Evolutionary conservation across 805 yeast genomes (phyloP).

Genomic region (Blastobotrys mokoenaii): DNA sequence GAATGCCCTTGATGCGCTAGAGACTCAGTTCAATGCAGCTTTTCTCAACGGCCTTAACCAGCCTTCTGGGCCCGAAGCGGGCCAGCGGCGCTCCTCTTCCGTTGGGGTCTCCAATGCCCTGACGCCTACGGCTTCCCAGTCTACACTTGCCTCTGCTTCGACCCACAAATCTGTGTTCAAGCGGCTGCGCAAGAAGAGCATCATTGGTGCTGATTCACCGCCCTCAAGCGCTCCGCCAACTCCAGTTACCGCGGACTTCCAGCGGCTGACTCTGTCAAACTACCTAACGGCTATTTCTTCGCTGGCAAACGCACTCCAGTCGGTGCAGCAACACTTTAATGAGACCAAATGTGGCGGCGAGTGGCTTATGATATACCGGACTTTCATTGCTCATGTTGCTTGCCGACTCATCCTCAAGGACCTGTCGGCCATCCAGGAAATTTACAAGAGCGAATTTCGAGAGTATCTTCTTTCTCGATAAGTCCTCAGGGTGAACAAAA

Average conservation of each 20-base stretch:
- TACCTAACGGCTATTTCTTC: slow-evolving; percentile 7
- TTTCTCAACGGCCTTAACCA: slow-evolving; percentile 5
- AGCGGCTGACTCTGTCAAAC: slow-evolving; percentile 2
- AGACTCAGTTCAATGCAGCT: slow-evolving; percentile 6
- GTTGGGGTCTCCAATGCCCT: not conserved
- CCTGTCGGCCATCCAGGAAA: slow-evolving; percentile 7
- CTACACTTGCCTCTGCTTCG: not conserved
- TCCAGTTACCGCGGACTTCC: not conserved
- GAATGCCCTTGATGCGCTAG: slow-evolving; percentile 6
- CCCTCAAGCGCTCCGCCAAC: slow-evolving; percentile 2
- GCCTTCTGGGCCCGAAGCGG: not conserved
- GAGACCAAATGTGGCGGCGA: slow-evolving; percentile 1
- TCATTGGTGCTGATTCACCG: not conserved
- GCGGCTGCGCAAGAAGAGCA: slow-evolving; percentile 7
- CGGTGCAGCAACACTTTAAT: slow-evolving; percentile 4
- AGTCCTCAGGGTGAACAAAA: not conserved
- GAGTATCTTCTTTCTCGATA: slow-evolving; percentile 3
- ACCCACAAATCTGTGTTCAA: slow-evolving; percentile 1
- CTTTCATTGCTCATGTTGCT: slow-evolving; percentile 10
- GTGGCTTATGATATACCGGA: slow-evolving; percentile 8
- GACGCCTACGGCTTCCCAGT: not conserved
- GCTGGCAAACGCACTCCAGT: slow-evolving; percentile 6
- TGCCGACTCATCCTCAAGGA: slow-evolving; percentile 12
- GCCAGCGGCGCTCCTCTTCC: not conserved
- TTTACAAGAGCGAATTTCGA: slow-evolving; percentile 8